A percentile compares a stretch with the other conserved stretches of the same genome.
These are phyloP conservation scores for Scheffersomyces titani DNA, from an alignment of 1,139 yeast genomes.

Conservation along the genomic window DNA sequence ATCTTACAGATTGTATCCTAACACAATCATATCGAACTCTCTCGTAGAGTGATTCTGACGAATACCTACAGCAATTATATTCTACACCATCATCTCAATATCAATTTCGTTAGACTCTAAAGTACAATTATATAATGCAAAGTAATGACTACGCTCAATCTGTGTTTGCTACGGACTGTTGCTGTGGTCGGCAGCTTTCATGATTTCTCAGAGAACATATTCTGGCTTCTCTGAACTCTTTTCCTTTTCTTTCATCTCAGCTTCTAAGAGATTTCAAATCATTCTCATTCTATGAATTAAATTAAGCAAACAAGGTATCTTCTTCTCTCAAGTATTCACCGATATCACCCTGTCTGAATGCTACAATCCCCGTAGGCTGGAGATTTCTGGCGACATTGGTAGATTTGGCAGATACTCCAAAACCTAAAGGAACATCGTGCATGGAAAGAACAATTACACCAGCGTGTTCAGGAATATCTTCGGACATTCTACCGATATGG, in stretches of 20 bases:
- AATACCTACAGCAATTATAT: neutral
- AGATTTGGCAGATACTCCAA: constrained; percentile 92
- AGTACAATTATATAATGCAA: neutral
- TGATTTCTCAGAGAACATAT: neutral
- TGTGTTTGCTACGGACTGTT: neutral
- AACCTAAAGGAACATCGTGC: constrained; percentile 93
- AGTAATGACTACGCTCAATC: neutral
- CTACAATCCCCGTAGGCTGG: constrained; percentile 93
- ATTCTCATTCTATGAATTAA: neutral
- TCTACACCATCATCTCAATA: neutral
- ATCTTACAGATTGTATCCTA: neutral
- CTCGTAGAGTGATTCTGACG: neutral
- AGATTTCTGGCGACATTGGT: constrained; percentile 86
- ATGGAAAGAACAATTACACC: constrained; percentile 90
- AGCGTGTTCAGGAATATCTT: constrained; percentile 97
- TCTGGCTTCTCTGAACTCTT: neutral
- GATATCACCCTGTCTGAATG: constrained; percentile 95
- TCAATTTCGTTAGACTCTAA: neutral
- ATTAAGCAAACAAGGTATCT: constrained; percentile 84
- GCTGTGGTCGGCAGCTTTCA: neutral
- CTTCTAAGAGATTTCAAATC: neutral
- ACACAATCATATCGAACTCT: too few relatives aligned
- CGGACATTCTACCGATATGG: constrained; percentile 94
- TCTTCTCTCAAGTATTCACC: constrained; percentile 98
- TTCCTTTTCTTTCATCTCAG: neutral